Evolutionary conservation across 495 filamentous ascomycete species (phyloP).

Genomic region (Hyphodiscus hymeniophilus): DNA sequence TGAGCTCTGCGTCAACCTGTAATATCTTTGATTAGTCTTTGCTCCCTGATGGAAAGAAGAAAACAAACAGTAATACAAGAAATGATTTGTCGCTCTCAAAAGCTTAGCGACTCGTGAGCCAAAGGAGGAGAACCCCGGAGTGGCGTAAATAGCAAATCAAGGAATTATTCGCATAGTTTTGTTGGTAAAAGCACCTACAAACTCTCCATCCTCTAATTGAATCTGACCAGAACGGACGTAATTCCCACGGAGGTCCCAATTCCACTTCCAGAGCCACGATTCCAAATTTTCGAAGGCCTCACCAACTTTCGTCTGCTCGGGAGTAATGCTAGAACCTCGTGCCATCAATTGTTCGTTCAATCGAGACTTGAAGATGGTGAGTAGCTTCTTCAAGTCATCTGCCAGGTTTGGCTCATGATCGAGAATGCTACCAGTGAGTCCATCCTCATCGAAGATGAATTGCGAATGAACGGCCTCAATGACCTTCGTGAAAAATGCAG

Average conservation of each 20-base stretch:
- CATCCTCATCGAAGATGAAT: conserved; percentile 59
- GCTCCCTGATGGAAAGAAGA: too few species aligned
- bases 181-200: not conserved
- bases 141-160: too few species aligned
- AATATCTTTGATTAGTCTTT: too few species aligned
- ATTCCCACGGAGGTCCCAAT: conserved; percentile 37
- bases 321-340: conserved; percentile 22
- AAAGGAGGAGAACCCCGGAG: not conserved
- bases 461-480: conserved; percentile 61
- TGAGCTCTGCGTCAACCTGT: conserved; percentile 63
- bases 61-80: too few species aligned
- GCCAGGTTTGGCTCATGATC: conserved; percentile 35
- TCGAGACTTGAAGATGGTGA: conserved; percentile 35
- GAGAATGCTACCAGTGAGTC: conserved; percentile 48
- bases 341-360: conserved; percentile 29
- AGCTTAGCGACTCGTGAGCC: not conserved
- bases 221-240: conserved; percentile 46
- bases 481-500: conserved; percentile 51
- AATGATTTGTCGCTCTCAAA: conserved; percentile 24
- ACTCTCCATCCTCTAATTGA: conserved; percentile 17
- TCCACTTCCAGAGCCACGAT: conserved; percentile 32
- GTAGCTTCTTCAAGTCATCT: conserved; percentile 26
- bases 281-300: conserved; percentile 35
- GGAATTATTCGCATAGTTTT: too few species aligned
- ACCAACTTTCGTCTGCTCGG: conserved; percentile 28